Base-by-base conservation (phyloP, 306 rosid species). In the Astragalus membranaceus region DNA sequence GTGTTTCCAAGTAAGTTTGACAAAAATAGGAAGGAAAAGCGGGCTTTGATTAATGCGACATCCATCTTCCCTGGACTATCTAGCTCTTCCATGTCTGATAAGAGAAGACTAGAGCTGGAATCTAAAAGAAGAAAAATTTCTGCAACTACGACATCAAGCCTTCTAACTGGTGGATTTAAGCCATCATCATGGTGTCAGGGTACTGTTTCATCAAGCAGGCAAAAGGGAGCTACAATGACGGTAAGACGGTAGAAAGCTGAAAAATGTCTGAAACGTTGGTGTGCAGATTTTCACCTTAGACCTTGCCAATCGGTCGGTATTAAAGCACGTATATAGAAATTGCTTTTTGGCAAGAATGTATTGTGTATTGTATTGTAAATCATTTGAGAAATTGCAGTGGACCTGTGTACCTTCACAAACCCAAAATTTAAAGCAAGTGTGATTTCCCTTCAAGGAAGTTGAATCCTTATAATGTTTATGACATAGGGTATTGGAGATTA, bases 51-150 rank as follows among this genome's bases (percentile, higher is more conserved):
- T 61, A 78, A 78, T 30, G 78, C 86, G 8, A 32, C 82, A 39
- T 83, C 92, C n/a, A 88, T 91, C 59, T 91, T 91, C 77, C 69
- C 86, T 26, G 43, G 43, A 39, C 52, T 78, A 3, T 75, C 86
- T 56, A 70, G 82, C 23, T 79, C 85, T 54, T 84, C 86, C 8
- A 33, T 8, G n/a, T 29, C 89, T 10, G 72, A 65, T 69, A 79
- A 79, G 82, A 83, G 81, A 65, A 82, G 75, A 23, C 74, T 69
- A 71, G 89, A 85, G 60, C 81, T 86, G 20, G 88, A 91, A 65
- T 73, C 92, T 54, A 91, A 91, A 76, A 72, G 92, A 78, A 83
- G 95, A 83, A 91, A 83, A 71, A 83, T 91, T 58, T 81, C 80
- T 79, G 92, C 95, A 16, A 56, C 81, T 4, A 74, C 83, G 3